phyloP scores from a whole-genome alignment of 225 moss, liverwort and hornwort species.

The Lunularia cruciata region DNA sequence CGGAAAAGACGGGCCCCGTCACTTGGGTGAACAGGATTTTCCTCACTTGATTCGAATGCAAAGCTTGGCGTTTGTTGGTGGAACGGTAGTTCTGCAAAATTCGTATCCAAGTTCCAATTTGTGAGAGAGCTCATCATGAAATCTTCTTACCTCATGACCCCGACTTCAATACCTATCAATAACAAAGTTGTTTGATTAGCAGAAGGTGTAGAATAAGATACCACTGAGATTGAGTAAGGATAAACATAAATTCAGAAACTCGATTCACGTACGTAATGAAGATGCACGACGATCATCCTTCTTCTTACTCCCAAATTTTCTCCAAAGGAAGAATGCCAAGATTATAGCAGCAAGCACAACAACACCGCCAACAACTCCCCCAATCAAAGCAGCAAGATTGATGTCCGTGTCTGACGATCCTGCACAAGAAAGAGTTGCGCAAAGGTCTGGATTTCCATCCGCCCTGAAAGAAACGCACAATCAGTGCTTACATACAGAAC shows the following conservation, averaged over 20 bases:
- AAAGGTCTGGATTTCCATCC: conserved; percentile 41
- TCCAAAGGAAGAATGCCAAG: conserved; percentile 18
- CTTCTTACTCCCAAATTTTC: neutral
- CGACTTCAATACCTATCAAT: too few relatives aligned
- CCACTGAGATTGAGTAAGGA: too few relatives aligned
- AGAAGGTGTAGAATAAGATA: too few relatives aligned
- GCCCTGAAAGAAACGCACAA: conserved; percentile 24
- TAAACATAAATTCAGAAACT: neutral
- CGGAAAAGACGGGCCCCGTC: conserved; percentile 35
- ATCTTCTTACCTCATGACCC: too few relatives aligned
- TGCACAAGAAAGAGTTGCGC: conserved; percentile 33
- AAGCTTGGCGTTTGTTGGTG: conserved; percentile 10
- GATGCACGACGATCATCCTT: conserved; percentile 25
- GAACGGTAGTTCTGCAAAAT: conserved; percentile 34
- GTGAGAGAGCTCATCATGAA: too few relatives aligned
- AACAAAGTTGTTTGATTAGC: too few relatives aligned
- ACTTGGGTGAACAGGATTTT: conserved; percentile 5
- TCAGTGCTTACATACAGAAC: too few relatives aligned
- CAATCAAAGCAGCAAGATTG: conserved; percentile 37
- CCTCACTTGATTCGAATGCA: neutral
- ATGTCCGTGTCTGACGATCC: neutral
- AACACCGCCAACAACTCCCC: conserved; percentile 35
- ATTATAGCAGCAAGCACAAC: conserved; percentile 5
- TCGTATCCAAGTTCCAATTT: neutral
- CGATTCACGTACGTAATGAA: conserved; percentile 22